Base-by-base conservation (phyloP, 1,139 yeast genomes). In the Kluyveromyces sp. region DNA sequence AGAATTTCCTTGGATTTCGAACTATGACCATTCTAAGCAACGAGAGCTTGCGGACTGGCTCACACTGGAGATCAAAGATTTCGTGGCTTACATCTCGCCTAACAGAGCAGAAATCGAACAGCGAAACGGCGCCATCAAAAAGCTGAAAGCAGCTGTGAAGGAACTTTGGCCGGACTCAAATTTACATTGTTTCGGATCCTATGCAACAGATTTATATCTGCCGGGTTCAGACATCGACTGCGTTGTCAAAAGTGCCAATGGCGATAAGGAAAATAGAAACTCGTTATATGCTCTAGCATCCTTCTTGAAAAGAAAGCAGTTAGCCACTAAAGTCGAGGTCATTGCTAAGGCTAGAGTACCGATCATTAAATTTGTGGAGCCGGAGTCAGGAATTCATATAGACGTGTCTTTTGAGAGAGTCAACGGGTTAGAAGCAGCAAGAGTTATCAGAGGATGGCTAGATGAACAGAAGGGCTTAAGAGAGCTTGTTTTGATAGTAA, bases 161-260 rank as follows among this genome's bases (percentile, higher is more conserved):
- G 58, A 66, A 2, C 69, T 83, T 45, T 92, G 98, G 97, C 79
- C 80, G 0, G 86, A 79, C 49, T 82, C 95, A 2, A 83, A 82
- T 46, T 76, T 84, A 8, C 84, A 82, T 54, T 95, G 89, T 13
- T 92, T 94, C 69, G 99, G 99, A 0, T 88, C 97, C 0, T 86
- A 79, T 62, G 97, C 98, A 0, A 89, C 98, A 0, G 96, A 89
- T 60, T 68, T 94, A 49, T 92, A 89, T 57, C 69, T 94, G 19
- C 98, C 98, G 0, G 96, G 96, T 1, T 87, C 96, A 0, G 99
- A 94, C 69, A 88, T 94, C 30, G 99, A 94, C 65, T 81, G 94
- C 81, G 97, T 89, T 36, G 76, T 94, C 22, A 70, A 82, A 7
- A 83, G 95, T 9, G 67, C 71, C 15, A 63, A 71, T 3, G 83